A percentile compares a stretch with the other conserved stretches of the same genome.
phyloP scores from a whole-genome alignment of 1,284 basidiomycete genomes.

The Stygiomarasmius scandens region DNA sequence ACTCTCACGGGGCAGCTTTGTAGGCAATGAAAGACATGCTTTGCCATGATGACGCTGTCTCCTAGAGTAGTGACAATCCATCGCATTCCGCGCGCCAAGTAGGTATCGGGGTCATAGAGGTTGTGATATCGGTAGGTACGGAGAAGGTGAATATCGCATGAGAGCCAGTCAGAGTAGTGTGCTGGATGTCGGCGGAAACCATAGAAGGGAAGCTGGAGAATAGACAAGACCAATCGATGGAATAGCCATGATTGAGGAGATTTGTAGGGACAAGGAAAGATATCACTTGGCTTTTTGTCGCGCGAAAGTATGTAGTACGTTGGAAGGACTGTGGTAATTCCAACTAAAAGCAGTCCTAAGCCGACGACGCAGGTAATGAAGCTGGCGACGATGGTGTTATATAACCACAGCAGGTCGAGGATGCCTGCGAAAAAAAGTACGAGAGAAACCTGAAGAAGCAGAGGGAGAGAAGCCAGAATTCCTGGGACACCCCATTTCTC shows the following conservation, averaged over 20 bases:
- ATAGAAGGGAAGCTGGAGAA: not conserved
- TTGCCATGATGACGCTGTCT: conserved; percentile 7
- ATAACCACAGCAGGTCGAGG: conserved; percentile 26
- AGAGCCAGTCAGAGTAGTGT: conserved; percentile 3
- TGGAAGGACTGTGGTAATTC: conserved; percentile 23
- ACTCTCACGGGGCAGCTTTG: conserved; percentile 1
- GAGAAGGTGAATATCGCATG: conserved; percentile 13
- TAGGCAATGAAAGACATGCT: conserved; percentile 9
- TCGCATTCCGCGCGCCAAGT: conserved; percentile 6
- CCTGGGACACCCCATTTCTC: conserved; percentile 26
- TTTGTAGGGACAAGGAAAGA: conserved; percentile 25
- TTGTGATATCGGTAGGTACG: not conserved
- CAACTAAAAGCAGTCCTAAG: conserved; percentile 16
- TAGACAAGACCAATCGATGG: conserved; percentile 1
- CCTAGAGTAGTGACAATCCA: conserved; percentile 10
- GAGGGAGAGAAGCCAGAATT: conserved; percentile 28
- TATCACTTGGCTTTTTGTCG: not conserved
- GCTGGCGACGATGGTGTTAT: conserved; percentile 23
- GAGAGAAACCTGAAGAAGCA: conserved; percentile 29
- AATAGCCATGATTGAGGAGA: conserved; percentile 28
- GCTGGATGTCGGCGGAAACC: not conserved
- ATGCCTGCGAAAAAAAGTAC: conserved; percentile 23
- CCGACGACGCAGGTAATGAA: conserved; percentile 21
- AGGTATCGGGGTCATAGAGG: conserved; percentile 1
- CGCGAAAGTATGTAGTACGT: conserved; percentile 16